A percentile compares a stretch with the other conserved stretches of the same genome.
These are phyloP conservation scores for Rhizopogon salebrosus DNA, from an alignment of 768 basidiomycete species.

Conservation along the genomic window DNA sequence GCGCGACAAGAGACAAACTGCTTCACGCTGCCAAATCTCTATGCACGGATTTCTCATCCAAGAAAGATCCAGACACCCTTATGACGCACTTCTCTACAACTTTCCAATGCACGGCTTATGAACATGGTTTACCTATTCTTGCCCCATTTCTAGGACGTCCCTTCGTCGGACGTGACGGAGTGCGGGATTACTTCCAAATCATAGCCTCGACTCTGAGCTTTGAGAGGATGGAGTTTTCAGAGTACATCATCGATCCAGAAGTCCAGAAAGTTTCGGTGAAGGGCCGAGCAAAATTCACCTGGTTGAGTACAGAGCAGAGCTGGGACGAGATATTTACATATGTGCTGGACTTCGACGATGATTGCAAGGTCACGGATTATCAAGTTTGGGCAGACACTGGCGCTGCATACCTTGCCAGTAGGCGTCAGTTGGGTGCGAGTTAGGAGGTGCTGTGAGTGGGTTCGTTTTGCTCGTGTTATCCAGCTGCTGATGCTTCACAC, in stretches of 20 bases:
- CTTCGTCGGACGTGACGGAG: slow-evolving; percentile 40
- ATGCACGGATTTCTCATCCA: slow-evolving; percentile 47
- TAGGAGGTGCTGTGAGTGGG: slow-evolving; percentile 6
- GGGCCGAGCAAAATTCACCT: slow-evolving; percentile 52
- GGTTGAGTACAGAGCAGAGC: slow-evolving; percentile 44
- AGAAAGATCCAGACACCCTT: slow-evolving; percentile 36
- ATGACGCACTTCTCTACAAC: slow-evolving; percentile 47
- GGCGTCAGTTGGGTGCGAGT: slow-evolving; percentile 32
- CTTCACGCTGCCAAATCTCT: slow-evolving; percentile 40
- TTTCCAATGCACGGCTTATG: slow-evolving; percentile 39
- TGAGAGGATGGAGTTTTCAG: slow-evolving; percentile 47
- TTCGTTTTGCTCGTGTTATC: not conserved
- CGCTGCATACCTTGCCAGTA: slow-evolving; percentile 54
- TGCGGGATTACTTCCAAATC: slow-evolving; percentile 45
- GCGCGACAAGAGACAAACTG: slow-evolving; percentile 30
- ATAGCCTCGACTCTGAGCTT: slow-evolving; percentile 43
- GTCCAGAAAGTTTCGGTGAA: slow-evolving; percentile 47
- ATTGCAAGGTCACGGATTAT: slow-evolving; percentile 50
- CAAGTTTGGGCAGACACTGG: slow-evolving; percentile 70
- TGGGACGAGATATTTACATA: slow-evolving; percentile 64
- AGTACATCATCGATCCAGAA: slow-evolving; percentile 50
- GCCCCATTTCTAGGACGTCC: slow-evolving; percentile 57
- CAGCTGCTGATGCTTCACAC: not conserved
- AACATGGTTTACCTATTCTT: slow-evolving; percentile 48
- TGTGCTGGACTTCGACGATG: slow-evolving; percentile 54